These are phyloP conservation scores for Erysiphe pulchra DNA, from an alignment of 2,329 filamentous ascomycete genomes.

Conservation along the genomic window DNA sequence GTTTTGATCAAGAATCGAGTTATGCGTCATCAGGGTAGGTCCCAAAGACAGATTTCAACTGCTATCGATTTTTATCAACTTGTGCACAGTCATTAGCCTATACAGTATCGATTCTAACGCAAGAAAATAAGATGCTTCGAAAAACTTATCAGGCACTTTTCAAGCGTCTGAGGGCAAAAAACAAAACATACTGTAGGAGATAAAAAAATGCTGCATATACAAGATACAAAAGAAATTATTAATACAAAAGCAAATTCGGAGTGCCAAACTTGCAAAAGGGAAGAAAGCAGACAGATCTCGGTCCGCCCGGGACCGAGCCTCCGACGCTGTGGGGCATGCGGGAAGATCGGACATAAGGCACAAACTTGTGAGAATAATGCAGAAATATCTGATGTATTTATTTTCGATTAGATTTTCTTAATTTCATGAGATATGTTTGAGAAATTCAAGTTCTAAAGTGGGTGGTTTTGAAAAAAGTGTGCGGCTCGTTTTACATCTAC, in stretches of 20 bases:
- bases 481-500: too few species aligned
- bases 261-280: not conserved
- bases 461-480: too few species aligned
- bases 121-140: too few species aligned
- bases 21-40: not conserved
- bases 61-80: conserved; percentile 3
- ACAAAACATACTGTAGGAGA: conserved; percentile 3
- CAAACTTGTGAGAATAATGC: conserved; percentile 4
- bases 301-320: not conserved
- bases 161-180: conserved; percentile 5
- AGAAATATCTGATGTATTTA: not conserved
- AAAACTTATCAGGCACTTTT: conserved; percentile 4
- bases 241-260: conserved; percentile 2
- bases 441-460: too few species aligned
- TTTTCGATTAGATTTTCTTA: conserved; percentile 1
- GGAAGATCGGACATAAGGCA: conserved; percentile 4
- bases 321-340: conserved; percentile 2
- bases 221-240: conserved; percentile 4
- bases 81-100: conserved; percentile 3
- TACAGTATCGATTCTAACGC: not conserved
- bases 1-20: not conserved
- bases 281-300: not conserved
- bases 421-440: too few species aligned
- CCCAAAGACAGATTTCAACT: conserved; percentile 1
- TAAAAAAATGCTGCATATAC: conserved; percentile 3